phyloP scores from a whole-genome alignment of 495 filamentous ascomycete genomes.

The Penicillium diatomitis region DNA sequence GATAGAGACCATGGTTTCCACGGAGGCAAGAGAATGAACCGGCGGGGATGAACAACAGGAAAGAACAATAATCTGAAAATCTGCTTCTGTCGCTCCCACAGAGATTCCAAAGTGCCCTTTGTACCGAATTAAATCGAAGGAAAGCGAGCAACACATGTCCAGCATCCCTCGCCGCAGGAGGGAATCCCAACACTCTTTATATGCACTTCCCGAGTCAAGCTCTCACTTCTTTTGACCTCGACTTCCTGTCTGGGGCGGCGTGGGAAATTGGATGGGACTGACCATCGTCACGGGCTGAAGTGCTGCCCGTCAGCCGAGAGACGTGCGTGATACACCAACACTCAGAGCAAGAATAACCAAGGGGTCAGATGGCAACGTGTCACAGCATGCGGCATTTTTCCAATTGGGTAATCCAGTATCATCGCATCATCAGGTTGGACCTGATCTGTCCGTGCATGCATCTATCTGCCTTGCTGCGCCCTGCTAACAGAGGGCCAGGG shows the following conservation, averaged over 20 bases:
- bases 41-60: not conserved
- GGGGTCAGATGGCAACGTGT: not conserved
- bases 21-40: not conserved
- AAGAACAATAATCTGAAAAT: not conserved
- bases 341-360: not conserved
- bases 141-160: not conserved
- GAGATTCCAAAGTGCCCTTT: not conserved
- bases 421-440: not conserved
- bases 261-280: not conserved
- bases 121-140: not conserved
- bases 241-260: too few species aligned
- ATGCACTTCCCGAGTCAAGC: not conserved
- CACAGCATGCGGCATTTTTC: not conserved
- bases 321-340: not conserved
- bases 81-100: not conserved
- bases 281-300: not conserved
- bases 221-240: not conserved
- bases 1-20: conserved; percentile 1
- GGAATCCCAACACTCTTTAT: not conserved
- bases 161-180: not conserved
- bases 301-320: not conserved
- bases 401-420: not conserved
- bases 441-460: not conserved
- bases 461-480: conserved; percentile 4
- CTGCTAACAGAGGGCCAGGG: conserved; percentile 3